Evolutionary conservation across 2,329 filamentous ascomycete species (phyloP).

Genomic region (Colletotrichum sojae): DNA sequence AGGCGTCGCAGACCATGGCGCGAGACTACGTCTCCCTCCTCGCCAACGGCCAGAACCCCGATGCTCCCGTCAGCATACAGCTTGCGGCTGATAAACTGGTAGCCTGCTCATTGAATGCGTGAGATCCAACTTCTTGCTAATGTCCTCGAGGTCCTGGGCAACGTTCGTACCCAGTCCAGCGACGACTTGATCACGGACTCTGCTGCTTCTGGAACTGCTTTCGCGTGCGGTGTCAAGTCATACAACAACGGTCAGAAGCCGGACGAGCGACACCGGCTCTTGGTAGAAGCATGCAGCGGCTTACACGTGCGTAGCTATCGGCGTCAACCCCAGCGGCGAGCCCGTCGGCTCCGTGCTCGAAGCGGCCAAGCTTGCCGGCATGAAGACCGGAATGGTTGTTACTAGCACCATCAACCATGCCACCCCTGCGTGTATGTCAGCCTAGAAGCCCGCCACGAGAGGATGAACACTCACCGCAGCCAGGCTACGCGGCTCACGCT

Average conservation of each 20-base stretch:
- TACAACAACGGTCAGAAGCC: conserved; percentile 48
- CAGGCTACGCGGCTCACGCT: conserved; percentile 52
- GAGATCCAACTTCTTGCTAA: neutral
- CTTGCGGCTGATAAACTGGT: conserved; percentile 44
- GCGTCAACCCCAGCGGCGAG: conserved; percentile 49
- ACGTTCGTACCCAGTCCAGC: conserved; percentile 47
- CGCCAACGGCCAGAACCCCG: conserved; percentile 42
- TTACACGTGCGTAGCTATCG: conserved; percentile 46
- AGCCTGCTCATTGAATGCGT: neutral
- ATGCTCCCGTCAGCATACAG: conserved; percentile 41
- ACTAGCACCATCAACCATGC: conserved; percentile 57
- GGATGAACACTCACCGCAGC: neutral
- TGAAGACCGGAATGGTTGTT: conserved; percentile 58
- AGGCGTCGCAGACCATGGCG: conserved; percentile 49
- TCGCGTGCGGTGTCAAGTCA: conserved; percentile 56
- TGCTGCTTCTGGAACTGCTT: conserved; percentile 56
- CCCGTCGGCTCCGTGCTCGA: conserved; percentile 57
- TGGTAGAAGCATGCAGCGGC: neutral
- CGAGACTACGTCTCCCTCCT: conserved; percentile 45
- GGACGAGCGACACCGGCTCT: neutral
- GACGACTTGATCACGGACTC: conserved; percentile 57
- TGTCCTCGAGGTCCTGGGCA: conserved; percentile 47
- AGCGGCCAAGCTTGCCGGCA: conserved; percentile 55
- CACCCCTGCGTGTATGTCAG: conserved; percentile 46
- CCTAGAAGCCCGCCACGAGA: neutral